phyloP scores from a whole-genome alignment of 345 rosid genomes.

The Erucastrum elatum region DNA sequence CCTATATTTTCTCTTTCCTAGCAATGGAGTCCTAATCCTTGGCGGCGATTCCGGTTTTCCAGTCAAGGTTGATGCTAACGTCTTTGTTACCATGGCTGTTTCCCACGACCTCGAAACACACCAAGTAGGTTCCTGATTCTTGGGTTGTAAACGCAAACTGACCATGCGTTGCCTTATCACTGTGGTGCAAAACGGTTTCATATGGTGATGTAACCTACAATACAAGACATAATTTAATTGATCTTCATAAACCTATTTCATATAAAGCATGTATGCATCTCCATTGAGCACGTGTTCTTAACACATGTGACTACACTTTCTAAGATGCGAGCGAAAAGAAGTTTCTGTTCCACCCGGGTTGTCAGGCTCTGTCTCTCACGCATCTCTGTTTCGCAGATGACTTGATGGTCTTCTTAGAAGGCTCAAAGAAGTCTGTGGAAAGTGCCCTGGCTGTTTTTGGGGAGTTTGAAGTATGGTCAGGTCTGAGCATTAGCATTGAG shows the following conservation, averaged over 20 bases:
- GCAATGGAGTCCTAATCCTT: constrained; percentile 92
- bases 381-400: no score
- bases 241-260: background rate
- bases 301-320: background rate
- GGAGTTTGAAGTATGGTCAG: no score
- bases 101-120: constrained; percentile 65
- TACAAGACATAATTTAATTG: background rate
- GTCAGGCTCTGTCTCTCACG: no score
- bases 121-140: constrained; percentile 73
- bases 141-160: constrained; percentile 84
- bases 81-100: constrained; percentile 45
- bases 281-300: background rate
- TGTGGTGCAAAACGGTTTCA: constrained; percentile 59
- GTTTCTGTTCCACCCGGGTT: no score
- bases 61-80: constrained; percentile 67
- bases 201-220: constrained; percentile 76
- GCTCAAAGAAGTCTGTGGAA: no score
- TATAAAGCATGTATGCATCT: background rate
- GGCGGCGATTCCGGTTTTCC: constrained; percentile 88
- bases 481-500: no score
- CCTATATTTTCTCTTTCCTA: constrained; percentile 83
- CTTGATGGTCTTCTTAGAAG: no score
- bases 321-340: no score
- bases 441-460: no score
- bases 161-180: constrained; percentile 62